phyloP scores from a whole-genome alignment of 2,329 filamentous ascomycete species.

The Gaeumannomyces sp. region DNA sequence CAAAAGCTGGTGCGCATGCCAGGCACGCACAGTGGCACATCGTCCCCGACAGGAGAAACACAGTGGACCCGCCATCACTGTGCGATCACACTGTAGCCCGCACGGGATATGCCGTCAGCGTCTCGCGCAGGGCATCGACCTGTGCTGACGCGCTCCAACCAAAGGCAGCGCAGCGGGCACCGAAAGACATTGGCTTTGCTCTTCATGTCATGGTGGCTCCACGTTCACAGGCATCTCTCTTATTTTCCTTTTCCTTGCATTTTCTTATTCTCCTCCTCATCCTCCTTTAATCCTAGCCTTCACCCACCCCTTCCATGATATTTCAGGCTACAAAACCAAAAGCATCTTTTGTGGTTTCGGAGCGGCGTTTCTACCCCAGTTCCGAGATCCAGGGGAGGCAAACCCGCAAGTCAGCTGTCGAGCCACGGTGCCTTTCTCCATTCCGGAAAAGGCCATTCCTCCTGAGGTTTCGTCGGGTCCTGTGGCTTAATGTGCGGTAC shows the following conservation, averaged over 20 bases:
- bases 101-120: not conserved
- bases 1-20: no score
- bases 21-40: not conserved
- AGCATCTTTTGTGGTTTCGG: no score
- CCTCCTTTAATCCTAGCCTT: no score
- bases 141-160: no score
- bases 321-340: no score
- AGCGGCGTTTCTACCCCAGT: no score
- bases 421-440: conserved; percentile 33
- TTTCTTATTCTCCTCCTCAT: not conserved
- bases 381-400: no score
- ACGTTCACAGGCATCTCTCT: not conserved
- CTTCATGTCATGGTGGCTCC: not conserved
- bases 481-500: conserved; percentile 41
- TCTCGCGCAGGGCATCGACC: not conserved
- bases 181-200: not conserved
- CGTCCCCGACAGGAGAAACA: not conserved
- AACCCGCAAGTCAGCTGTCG: conserved; percentile 9
- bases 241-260: not conserved
- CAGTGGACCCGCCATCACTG: not conserved
- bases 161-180: no score
- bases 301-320: no score
- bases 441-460: conserved; percentile 37
- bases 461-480: conserved; percentile 29
- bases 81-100: not conserved